Base-by-base conservation (phyloP, 441 rosid species). In the Aquilaria agallochum region DNA sequence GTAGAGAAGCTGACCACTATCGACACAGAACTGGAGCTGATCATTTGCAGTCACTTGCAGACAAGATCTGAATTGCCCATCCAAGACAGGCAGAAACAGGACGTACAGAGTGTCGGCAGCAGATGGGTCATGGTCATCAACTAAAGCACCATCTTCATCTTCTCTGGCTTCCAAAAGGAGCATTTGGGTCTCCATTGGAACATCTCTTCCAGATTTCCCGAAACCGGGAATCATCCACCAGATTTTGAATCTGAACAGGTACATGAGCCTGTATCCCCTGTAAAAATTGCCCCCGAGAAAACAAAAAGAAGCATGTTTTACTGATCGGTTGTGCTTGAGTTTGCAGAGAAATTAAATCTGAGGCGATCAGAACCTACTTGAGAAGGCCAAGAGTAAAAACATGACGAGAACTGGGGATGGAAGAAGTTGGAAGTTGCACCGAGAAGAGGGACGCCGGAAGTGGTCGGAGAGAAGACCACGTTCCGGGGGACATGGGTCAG, bases 151-250 rank as follows among this genome's bases (percentile, higher is more conserved):
- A 14, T 76, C 71, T 58, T 83, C 73, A 13, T 74, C 76, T 65
- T 76, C 62, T 56, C 62, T 68, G 61, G 64, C 82, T 74, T 84
- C 89, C 60, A 89, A 56, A 42, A 89, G 75, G 51, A 89, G 76
- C 85, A 89, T 66, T 46, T 87, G 92, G 53, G 90, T 87, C 72
- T 89, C 96, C 62, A 73, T 57, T 4, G 89, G 94, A 64, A 87
- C 72, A 56, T 87, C 88, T 47, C 74, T 60, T 1, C 85, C 88
- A 2, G 81, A 78, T 65, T 68, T 67, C 42, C 89, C 91, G 4
- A 84, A 76, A 11, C 85, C 77, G 8, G 90, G 96, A 45, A 80
- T 83, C 96, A 87, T 87, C 92, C 94, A 89, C 91, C 91, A 85
- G 62, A 89, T 70, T 66, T 87, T 87, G 70, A 73, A 53, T 56